Evolutionary conservation across 2,329 filamentous ascomycete genomes (phyloP).

Genomic region (Purpureocillium lavendulum): DNA sequence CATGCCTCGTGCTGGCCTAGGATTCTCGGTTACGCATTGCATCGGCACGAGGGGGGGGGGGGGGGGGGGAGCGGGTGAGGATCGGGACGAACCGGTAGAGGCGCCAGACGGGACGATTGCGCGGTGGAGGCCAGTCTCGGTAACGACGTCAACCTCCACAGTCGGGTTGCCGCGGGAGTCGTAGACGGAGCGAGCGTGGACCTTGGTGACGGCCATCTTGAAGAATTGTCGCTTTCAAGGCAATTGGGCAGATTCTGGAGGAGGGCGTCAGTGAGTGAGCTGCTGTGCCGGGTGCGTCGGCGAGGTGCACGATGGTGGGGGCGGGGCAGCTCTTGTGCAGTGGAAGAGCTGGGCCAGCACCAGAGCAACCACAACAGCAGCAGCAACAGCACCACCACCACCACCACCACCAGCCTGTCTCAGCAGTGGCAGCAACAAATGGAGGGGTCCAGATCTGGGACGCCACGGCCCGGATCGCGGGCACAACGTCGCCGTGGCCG

Average conservation of each 20-base stretch:
- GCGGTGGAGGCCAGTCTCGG: slow-evolving; percentile 91
- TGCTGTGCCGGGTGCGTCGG: slow-evolving; percentile 1
- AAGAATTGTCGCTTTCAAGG: slow-evolving; percentile 4
- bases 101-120: slow-evolving; percentile 96
- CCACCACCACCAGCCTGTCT: too few species aligned
- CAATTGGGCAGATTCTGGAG: background rate
- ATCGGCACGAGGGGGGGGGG: slow-evolving; percentile 8
- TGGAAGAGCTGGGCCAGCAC: too few species aligned
- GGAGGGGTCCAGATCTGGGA: background rate
- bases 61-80: slow-evolving; percentile 11
- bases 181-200: slow-evolving; percentile 92
- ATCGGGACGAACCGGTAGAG: slow-evolving; percentile 66
- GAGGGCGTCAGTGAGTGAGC: slow-evolving; percentile 2
- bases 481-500: too few species aligned
- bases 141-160: slow-evolving; percentile 95
- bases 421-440: too few species aligned
- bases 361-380: too few species aligned
- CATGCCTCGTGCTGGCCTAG: slow-evolving; percentile 82
- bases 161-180: slow-evolving; percentile 98
- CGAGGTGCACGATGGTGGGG: background rate
- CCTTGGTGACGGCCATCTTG: slow-evolving; percentile 85
- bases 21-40: slow-evolving; percentile 18
- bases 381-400: too few species aligned
- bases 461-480: too few species aligned
- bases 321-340: slow-evolving; percentile 4